Conservation (phyloP, 805 yeast genomes). For the Blastobotrys robertii region DNA sequence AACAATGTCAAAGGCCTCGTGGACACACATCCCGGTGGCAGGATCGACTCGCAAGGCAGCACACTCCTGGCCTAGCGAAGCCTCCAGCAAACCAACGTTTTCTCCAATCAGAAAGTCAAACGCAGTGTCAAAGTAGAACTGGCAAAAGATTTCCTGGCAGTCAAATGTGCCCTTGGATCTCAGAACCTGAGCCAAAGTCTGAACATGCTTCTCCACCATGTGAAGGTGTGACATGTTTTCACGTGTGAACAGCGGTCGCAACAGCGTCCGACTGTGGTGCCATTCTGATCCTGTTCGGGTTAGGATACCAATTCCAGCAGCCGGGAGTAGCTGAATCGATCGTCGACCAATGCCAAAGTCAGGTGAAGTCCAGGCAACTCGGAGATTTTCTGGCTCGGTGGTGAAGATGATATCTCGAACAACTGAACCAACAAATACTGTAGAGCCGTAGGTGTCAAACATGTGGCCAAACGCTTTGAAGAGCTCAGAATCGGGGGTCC, state of each 20-base stretch:
- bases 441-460: too few species aligned
- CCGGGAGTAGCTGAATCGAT: slow-evolving; percentile 3
- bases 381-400: slow-evolving; percentile 22
- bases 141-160: slow-evolving; percentile 3
- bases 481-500: too few species aligned
- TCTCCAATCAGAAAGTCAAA: slow-evolving; percentile 8
- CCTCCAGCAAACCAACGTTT: slow-evolving; percentile 1
- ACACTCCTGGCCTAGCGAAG: background rate
- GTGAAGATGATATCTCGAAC: slow-evolving; percentile 10
- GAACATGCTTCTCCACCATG: slow-evolving; percentile 18
- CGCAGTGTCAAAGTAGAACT: slow-evolving; percentile 7
- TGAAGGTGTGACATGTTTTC: slow-evolving; percentile 20
- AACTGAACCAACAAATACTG: too few species aligned
- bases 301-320: slow-evolving; percentile 23
- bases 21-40: background rate
- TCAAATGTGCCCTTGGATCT: background rate
- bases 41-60: background rate
- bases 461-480: too few species aligned
- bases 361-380: slow-evolving; percentile 10
- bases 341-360: slow-evolving; percentile 24
- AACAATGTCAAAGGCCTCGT: slow-evolving; percentile 1
- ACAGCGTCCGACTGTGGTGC: slow-evolving; percentile 24
- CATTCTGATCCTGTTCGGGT: slow-evolving; percentile 24
- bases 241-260: slow-evolving; percentile 24
- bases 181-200: slow-evolving; percentile 8